Conservation (phyloP, 2,329 filamentous ascomycete genomes). For the Peltaster fructicola region DNA sequence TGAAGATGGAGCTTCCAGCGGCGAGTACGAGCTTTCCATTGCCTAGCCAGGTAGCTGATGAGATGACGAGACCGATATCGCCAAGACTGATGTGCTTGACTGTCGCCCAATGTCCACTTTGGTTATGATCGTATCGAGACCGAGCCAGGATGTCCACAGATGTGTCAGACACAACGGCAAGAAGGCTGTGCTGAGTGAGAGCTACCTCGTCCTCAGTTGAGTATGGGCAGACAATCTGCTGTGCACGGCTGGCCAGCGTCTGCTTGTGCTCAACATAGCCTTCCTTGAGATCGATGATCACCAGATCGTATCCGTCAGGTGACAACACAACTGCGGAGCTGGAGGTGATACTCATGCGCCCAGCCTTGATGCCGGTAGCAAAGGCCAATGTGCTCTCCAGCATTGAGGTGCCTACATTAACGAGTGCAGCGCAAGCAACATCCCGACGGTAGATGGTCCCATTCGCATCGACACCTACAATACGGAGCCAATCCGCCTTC, state of each 20-base stretch:
- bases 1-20: conserved; percentile 77
- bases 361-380: too few relatives aligned
- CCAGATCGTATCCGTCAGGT: conserved; percentile 6
- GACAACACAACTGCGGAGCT: conserved; percentile 11
- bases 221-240: conserved; percentile 1
- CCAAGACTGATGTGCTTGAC: conserved; percentile 11
- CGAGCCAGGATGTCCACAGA: conserved; percentile 12
- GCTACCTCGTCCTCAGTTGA: background rate
- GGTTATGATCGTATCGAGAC: conserved; percentile 9
- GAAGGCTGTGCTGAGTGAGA: conserved; percentile 7
- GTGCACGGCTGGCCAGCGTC: conserved; percentile 3
- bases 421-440: too few relatives aligned
- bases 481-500: conserved; percentile 2
- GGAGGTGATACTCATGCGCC: too few relatives aligned
- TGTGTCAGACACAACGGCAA: conserved; percentile 12
- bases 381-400: too few relatives aligned
- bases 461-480: conserved; percentile 2
- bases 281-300: conserved; percentile 13
- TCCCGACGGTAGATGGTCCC: conserved; percentile 3
- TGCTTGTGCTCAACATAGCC: conserved; percentile 16
- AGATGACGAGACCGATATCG: conserved; percentile 10
- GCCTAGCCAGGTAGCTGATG: conserved; percentile 47
- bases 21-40: conserved; percentile 75
- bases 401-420: too few relatives aligned
- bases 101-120: conserved; percentile 8